Percentiles rank a stretch among this genome's conserved stretches.
Evolutionary conservation across 345 rosid species (phyloP).

Genomic region (Eucalyptus decipiens): DNA sequence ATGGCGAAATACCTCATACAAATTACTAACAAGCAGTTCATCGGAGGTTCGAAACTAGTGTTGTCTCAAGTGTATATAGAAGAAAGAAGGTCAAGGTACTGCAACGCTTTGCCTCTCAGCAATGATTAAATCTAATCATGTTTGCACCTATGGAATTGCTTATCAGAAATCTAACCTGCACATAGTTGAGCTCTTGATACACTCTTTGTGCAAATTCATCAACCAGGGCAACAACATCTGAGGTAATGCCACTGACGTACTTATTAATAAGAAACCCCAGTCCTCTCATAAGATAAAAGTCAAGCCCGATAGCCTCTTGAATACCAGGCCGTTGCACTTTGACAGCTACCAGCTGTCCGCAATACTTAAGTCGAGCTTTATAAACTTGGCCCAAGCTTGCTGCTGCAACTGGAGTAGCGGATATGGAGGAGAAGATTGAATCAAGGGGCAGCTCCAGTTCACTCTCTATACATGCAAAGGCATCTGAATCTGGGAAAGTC

Average conservation of each 20-base stretch:
- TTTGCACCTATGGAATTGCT: background rate
- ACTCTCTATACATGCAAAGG: conserved; percentile 78
- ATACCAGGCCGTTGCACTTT: conserved; percentile 95
- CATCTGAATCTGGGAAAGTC: conserved; percentile 86
- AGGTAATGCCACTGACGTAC: conserved; percentile 54
- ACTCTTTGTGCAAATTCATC: conserved; percentile 88
- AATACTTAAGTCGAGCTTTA: conserved; percentile 71
- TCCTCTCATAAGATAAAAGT: conserved; percentile 79
- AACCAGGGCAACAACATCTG: conserved; percentile 65
- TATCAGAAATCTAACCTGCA: conserved; percentile 43
- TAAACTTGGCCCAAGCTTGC: conserved; percentile 98
- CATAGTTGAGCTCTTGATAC: conserved; percentile 90
- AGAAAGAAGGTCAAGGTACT: background rate
- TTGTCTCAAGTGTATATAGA: background rate
- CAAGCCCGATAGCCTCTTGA: conserved; percentile 83
- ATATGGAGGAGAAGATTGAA: conserved; percentile 53
- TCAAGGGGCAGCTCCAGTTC: conserved; percentile 72
- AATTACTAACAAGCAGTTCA: background rate
- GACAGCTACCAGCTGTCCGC: conserved; percentile 77
- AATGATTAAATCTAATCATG: background rate
- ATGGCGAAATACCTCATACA: conserved; percentile 7
- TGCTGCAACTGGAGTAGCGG: conserved; percentile 84
- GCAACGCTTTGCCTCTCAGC: background rate
- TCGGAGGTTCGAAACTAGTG: background rate
- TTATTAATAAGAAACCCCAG: conserved; percentile 56